phyloP scores from a whole-genome alignment of 306 rosid species.

The Quercus alba region DNA sequence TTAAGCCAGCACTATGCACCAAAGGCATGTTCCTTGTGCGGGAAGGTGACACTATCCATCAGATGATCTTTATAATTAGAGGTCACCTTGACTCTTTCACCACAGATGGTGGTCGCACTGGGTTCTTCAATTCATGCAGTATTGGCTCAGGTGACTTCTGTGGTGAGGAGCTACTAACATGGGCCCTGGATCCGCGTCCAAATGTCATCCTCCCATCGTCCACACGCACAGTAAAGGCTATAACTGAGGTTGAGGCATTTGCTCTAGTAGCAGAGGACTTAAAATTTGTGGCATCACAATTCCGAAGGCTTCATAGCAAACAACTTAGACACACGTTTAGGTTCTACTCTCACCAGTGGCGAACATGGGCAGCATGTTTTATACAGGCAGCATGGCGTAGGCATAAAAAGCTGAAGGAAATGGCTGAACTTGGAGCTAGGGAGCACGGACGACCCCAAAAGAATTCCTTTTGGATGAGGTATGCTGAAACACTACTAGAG shows the following conservation, averaged over 20 bases:
- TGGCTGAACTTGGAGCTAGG: conserved; percentile 46
- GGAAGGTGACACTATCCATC: conserved; percentile 89
- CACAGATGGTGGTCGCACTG: conserved; percentile 85
- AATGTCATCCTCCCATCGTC: conserved; percentile 79
- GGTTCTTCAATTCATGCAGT: conserved; percentile 82
- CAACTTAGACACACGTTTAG: conserved; percentile 79
- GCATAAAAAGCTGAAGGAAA: conserved; percentile 49
- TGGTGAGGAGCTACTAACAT: conserved; percentile 86
- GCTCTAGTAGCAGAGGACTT: conserved; percentile 89
- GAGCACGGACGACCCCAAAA: conserved; percentile 16
- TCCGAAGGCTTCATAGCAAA: conserved; percentile 73
- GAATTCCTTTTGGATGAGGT: conserved; percentile 23
- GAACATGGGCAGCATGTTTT: conserved; percentile 89
- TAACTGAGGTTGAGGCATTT: conserved; percentile 91
- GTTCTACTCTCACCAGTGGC: conserved; percentile 90
- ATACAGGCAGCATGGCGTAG: conserved; percentile 91
- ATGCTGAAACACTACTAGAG: conserved; percentile 21
- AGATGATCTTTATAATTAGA: conserved; percentile 85
- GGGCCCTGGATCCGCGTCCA: conserved; percentile 89
- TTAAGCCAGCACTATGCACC: conserved; percentile 82
- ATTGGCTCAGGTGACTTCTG: conserved; percentile 89
- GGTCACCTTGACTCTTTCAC: conserved; percentile 94
- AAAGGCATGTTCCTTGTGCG: conserved; percentile 75
- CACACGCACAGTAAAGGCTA: conserved; percentile 76
- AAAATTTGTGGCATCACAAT: conserved; percentile 90